Evolutionary conservation across 1,139 yeast genomes (phyloP), one percentile per base, ranked within the genome.

Genomic region (Geotrichum bryndzae): DNA sequence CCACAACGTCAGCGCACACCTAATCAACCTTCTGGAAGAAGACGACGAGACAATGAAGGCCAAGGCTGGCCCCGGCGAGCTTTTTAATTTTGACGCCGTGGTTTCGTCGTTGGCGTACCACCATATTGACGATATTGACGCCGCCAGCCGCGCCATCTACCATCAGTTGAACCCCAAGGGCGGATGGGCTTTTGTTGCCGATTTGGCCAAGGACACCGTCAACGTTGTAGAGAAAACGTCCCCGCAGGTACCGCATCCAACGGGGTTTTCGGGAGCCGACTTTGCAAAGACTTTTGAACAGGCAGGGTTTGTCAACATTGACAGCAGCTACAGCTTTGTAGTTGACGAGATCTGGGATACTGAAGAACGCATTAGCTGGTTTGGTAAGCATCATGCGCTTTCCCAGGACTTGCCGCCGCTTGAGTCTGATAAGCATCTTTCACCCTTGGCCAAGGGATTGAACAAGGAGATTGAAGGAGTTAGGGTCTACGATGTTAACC

Each of bases 101-200:
- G 69, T 71, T 13, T 63, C 70, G 10, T 69, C 74, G 6, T 60
- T 72, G 64, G 66, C 72, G 1, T 72, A 69, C 60, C 75, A 72
- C 59, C 75, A 72, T 61, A 62, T 72, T n/a, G 66, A 65, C 51
- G 72, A 72, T 56, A 64, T 67, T 35, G 67, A 66, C 10, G 60
- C 51, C 7, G 65, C 67, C 10, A 67, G 71, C 1, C 53, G 58
- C 31, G 65, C 64, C 8, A 63, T 72, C 27, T 66, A 52, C 10
- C 59, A 53, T 10, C 59, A 64, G 25, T 56, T 72, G 35, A 64
- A 64, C 6, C 18, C 52, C 7, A 56, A 65, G 2, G 71, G 69
- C 13, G 74, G 74, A 2, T 57, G 68, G 52, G 64, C 69, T 11
- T 67, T 65, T 58, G 68, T 72, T 11, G 65, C 68, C n/a, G 75